Base-by-base conservation (phyloP, 176 grass and related monocot genomes). In the Secale cereale region DNA sequence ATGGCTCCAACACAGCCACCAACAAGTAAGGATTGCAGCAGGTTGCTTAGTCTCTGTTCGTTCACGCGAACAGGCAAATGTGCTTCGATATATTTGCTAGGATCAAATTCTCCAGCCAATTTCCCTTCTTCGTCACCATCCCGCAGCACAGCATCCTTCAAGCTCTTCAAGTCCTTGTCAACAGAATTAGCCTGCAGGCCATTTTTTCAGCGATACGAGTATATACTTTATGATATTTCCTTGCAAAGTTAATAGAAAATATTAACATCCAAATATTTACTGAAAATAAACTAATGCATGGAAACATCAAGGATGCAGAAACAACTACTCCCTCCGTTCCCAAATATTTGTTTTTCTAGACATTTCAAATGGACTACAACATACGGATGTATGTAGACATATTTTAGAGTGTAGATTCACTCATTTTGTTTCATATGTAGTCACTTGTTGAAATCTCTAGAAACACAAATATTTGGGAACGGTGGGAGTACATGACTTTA, bases 61-160 rank as follows among this genome's bases (percentile, higher is more conserved):
- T 98, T 95, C 68, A 98, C 96, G 17, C 96, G 85, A 60, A 98
- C 93, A 1, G 96, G 96, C 78, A 98, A 86, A 85, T 95, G 73
- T 19, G 62, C 85, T 67, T 95, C 96, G 8, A 98, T 95, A 80
- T 98, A 83, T 77, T 84, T 98, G 25, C 81, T 88, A 26, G 91
- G 89, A 85, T 98, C 93, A 74, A 98, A 94, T 54, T 73, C 56
- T 59, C 17, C 62, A 69, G 56, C 83, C 31, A 75, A 54, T 78
- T 83, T 85, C 6, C 77, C 87, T 83, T 71, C 85, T 78, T 52
- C 67, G 46, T 86, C 54, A 41, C 65, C 30, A 20, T 74, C 76
- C 76, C 81, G 77, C 81, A 94, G 76, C 37, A 98, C 81, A 50
- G 91, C 89, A 71, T 94, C 89, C 85, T 91, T 98, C 80, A 98